Evolutionary conservation across 2,329 filamentous ascomycete genomes (phyloP).

Genomic region (Fusarium tupiense): DNA sequence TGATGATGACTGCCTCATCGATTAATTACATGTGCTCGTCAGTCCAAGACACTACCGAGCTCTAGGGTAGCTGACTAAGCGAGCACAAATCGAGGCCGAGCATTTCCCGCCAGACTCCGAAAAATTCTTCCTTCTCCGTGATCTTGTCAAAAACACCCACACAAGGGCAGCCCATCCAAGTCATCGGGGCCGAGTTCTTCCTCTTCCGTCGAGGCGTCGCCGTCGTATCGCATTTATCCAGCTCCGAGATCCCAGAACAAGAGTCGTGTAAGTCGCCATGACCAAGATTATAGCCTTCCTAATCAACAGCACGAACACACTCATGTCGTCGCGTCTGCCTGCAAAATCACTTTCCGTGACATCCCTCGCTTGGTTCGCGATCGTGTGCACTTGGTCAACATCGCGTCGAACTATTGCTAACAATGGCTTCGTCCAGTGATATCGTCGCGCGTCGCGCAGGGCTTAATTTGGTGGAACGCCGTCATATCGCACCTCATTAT

Average conservation of each 20-base stretch:
- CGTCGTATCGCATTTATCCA: slow-evolving; percentile 57
- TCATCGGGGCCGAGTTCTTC: slow-evolving; percentile 56
- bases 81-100: slow-evolving; percentile 13
- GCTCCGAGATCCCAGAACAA: slow-evolving; percentile 51
- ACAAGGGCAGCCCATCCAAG: slow-evolving; percentile 43
- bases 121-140: slow-evolving; percentile 52
- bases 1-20: not conserved
- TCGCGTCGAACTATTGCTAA: slow-evolving; percentile 41
- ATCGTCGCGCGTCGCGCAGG: slow-evolving; percentile 40
- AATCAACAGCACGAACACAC: slow-evolving; percentile 31
- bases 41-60: not conserved
- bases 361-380: slow-evolving; percentile 19
- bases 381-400: slow-evolving; percentile 29
- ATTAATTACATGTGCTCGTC: not conserved
- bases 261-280: slow-evolving; percentile 49
- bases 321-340: slow-evolving; percentile 19
- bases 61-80: slow-evolving; percentile 34
- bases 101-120: slow-evolving; percentile 43
- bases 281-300: slow-evolving; percentile 33
- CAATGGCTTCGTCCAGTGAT: slow-evolving; percentile 41
- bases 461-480: slow-evolving; percentile 22
- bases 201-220: slow-evolving; percentile 55
- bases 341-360: slow-evolving; percentile 21
- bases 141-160: slow-evolving; percentile 49
- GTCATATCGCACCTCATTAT: slow-evolving; percentile 32